Percentiles rank a stretch among this genome's conserved stretches.
These are phyloP conservation scores for Solidago caesia DNA, from an alignment of 129 eudicot genomes.

Conservation along the genomic window DNA sequence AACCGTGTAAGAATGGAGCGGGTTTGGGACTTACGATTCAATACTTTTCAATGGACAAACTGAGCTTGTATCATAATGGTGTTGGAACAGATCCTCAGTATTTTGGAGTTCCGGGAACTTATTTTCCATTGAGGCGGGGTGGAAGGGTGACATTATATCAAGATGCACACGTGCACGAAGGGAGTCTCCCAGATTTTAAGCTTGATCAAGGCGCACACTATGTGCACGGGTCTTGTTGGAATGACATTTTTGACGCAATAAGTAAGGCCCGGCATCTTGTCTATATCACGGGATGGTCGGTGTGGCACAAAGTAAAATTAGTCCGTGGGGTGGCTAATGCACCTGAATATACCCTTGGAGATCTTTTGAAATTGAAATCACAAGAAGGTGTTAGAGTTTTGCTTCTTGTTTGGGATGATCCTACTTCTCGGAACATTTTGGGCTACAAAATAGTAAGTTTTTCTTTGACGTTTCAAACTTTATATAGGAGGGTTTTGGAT, in stretches of 20 bases:
- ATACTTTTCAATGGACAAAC: slow-evolving; percentile 67
- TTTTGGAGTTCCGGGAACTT: slow-evolving; percentile 58
- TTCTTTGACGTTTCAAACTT: slow-evolving; percentile 9
- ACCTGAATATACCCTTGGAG: slow-evolving; percentile 65
- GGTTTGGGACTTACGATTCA: slow-evolving; percentile 67
- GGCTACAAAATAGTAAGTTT: slow-evolving; percentile 82
- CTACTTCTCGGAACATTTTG: slow-evolving; percentile 88
- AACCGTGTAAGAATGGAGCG: slow-evolving; percentile 82
- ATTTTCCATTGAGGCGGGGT: slow-evolving; percentile 89
- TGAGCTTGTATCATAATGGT: slow-evolving; percentile 70
- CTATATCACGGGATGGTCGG: slow-evolving; percentile 97
- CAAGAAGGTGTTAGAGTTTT: slow-evolving; percentile 98
- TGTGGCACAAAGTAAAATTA: slow-evolving; percentile 88
- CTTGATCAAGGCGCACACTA: slow-evolving; percentile 69
- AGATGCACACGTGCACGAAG: slow-evolving; percentile 91
- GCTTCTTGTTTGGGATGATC: slow-evolving; percentile 99
- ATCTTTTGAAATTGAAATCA: slow-evolving; percentile 85
- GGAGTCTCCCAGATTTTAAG: slow-evolving; percentile 62
- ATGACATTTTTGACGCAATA: slow-evolving; percentile 85
- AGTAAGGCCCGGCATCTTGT: slow-evolving; percentile 78
- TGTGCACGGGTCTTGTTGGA: slow-evolving; percentile 94
- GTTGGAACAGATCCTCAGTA: slow-evolving; percentile 92
- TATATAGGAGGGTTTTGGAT: not conserved
- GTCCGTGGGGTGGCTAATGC: slow-evolving; percentile 52
- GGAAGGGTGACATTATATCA: slow-evolving; percentile 89